Percentiles rank a stretch among this genome's conserved stretches.
Evolutionary conservation across 768 basidiomycete genomes (phyloP).

Genomic region (Nevesoporus exiguus): DNA sequence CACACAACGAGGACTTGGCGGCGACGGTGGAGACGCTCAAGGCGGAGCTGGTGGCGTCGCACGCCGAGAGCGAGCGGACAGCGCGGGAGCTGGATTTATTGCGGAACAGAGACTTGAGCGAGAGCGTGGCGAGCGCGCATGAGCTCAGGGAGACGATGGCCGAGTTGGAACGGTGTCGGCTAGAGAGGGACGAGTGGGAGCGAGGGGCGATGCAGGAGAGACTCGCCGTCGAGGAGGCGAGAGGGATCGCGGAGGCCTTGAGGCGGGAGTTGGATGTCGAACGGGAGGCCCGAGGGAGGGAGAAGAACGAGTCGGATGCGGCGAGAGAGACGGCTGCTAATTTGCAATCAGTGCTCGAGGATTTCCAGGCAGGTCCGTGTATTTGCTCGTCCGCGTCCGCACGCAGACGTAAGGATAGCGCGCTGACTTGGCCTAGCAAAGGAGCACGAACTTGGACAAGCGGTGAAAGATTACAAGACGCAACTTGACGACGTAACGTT

Average conservation of each 20-base stretch:
- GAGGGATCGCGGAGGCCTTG: conserved; percentile 50
- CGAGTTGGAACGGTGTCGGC: conserved; percentile 83
- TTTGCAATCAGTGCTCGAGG: conserved; percentile 88
- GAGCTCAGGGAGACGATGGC: conserved; percentile 77
- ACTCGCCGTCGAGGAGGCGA: conserved; percentile 66
- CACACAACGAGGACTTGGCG: conserved; percentile 71
- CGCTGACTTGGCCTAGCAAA: conserved; percentile 53
- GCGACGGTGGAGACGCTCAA: conserved; percentile 76
- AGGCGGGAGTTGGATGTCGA: conserved; percentile 68
- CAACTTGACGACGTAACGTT: conserved; percentile 68
- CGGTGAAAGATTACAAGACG: conserved; percentile 76
- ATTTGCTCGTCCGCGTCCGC: neutral
- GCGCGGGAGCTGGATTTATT: conserved; percentile 67
- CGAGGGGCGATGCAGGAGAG: conserved; percentile 60
- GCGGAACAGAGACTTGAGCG: conserved; percentile 63
- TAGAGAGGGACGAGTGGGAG: conserved; percentile 80
- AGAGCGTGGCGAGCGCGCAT: conserved; percentile 66
- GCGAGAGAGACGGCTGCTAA: conserved; percentile 78
- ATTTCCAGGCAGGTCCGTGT: conserved; percentile 85
- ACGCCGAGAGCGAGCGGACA: conserved; percentile 70
- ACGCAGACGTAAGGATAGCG: neutral
- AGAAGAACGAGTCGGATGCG: conserved; percentile 52
- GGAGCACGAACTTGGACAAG: conserved; percentile 84
- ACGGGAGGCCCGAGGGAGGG: conserved; percentile 54
- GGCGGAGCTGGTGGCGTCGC: conserved; percentile 70